Evolutionary conservation across 306 rosid genomes (phyloP).

Genomic region (Quercus mongolica): DNA sequence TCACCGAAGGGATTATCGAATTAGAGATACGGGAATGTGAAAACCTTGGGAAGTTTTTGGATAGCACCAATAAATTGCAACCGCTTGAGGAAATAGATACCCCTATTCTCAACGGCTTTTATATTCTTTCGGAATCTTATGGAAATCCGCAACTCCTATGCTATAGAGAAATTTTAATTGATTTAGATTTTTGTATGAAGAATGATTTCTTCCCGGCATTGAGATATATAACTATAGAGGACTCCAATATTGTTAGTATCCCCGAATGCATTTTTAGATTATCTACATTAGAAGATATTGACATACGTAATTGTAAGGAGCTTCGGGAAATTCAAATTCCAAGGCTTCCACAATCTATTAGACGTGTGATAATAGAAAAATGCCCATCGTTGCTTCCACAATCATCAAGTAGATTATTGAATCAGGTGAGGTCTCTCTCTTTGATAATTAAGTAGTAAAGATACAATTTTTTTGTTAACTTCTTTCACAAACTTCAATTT

Average conservation of each 20-base stretch:
- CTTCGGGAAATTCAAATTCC: neutral
- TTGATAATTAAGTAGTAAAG: too few relatives aligned
- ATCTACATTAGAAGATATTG: fast-evolving
- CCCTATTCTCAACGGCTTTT: fast-evolving
- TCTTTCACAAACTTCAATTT: too few relatives aligned
- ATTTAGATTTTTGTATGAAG: neutral
- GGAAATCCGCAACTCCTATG: fast-evolving
- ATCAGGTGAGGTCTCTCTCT: slow-evolving; percentile 3
- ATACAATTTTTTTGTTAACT: too few relatives aligned
- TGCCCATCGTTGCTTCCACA: slow-evolving; percentile 12
- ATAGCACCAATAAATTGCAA: too few relatives aligned
- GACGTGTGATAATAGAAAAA: fast-evolving
- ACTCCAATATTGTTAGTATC: neutral
- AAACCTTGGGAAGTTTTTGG: neutral
- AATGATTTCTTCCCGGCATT: neutral
- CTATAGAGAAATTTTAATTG: neutral
- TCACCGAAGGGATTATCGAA: fast-evolving
- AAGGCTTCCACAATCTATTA: too few relatives aligned
- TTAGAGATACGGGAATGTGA: fast-evolving
- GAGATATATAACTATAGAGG: fast-evolving
- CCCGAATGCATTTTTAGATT: neutral
- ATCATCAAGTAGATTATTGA: slow-evolving; percentile 15
- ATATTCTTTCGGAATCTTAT: fast-evolving
- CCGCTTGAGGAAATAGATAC: too few relatives aligned
- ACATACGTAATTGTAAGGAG: neutral